Evolutionary conservation across 306 rosid genomes (phyloP), one percentile per base, ranked within the genome.

Genomic region (Vicia sativa): DNA sequence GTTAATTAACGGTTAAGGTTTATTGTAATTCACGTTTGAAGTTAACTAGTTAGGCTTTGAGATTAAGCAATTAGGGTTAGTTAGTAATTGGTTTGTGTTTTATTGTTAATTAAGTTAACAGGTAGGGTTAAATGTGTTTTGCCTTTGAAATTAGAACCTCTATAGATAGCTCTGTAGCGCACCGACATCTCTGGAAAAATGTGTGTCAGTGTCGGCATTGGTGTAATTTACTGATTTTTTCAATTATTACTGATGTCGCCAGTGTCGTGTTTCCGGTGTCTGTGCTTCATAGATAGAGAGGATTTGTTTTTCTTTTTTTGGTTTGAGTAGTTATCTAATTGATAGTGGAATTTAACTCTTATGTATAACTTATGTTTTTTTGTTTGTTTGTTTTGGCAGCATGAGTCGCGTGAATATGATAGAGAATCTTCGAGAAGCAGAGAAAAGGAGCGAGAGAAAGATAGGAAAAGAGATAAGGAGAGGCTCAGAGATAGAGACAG

Each of bases 391-490:
- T 50, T 62, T 25, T 75, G 80, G 74, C 90, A 90, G 99, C 92
- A 77, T 50, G 92, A 83, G 39, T 86, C 87, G 53, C 95, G 89
- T 13, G 99, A 93, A 65, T 77, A 85, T 69, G 99, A 93, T 64
- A 90, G 92, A 62, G 96, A 79, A 16, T 86, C 95, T 53, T 90
- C 97, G 1, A 90, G 85, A 84, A 90, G 96, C 77, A 81, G 96
- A 67, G 99, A 93, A 7, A 92, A 85, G 83, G 98, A 85, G 11
- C 84, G 91, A 48, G 97, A 86, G 12, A 92, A 89, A 62, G 98
- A 91, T 11, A 57, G 50, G 67, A 62, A 39, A 62, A 39, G 85
- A 56, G 85, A 77, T 48, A 70, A 55, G 74, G 85, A 81, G 6
- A 73, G 77, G 6, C 71, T 62, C 28, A 79, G 76, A 67, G 76